These are phyloP conservation scores for Aeminium ludgeri DNA, from an alignment of 495 filamentous ascomycete genomes.

Conservation along the genomic window DNA sequence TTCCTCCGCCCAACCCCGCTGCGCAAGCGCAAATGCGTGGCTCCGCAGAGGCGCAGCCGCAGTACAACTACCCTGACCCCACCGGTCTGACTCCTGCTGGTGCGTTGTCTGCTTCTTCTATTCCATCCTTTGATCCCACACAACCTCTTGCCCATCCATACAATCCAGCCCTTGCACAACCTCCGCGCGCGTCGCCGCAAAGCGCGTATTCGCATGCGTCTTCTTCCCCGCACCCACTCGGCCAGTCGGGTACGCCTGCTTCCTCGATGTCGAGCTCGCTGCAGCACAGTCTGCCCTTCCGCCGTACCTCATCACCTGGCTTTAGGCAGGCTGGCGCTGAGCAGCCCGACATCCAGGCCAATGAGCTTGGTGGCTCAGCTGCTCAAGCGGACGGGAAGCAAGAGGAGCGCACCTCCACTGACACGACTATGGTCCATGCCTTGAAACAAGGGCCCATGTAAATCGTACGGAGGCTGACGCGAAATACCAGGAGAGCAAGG, in stretches of 20 bases:
- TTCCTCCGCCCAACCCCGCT: slow-evolving; percentile 26
- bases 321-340: slow-evolving; percentile 3
- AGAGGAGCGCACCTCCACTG: slow-evolving; percentile 15
- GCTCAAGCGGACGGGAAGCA: slow-evolving; percentile 4
- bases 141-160: slow-evolving; percentile 16
- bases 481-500: slow-evolving; percentile 11
- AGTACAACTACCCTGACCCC: slow-evolving; percentile 23
- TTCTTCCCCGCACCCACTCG: slow-evolving; percentile 23
- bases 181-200: slow-evolving; percentile 21
- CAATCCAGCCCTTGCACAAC: slow-evolving; percentile 17
- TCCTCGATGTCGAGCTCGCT: not conserved
- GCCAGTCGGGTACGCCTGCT: slow-evolving; percentile 16
- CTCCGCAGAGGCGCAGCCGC: too few species aligned
- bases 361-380: slow-evolving; percentile 7
- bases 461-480: slow-evolving; percentile 10
- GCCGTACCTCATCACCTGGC: slow-evolving; percentile 7
- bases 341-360: slow-evolving; percentile 9
- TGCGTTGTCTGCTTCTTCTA: slow-evolving; percentile 24
- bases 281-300: slow-evolving; percentile 4
- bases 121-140: slow-evolving; percentile 20
- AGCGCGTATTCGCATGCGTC: slow-evolving; percentile 20
- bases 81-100: slow-evolving; percentile 22
- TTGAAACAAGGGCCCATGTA: slow-evolving; percentile 8
- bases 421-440: slow-evolving; percentile 13
- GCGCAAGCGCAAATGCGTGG: slow-evolving; percentile 16